These are phyloP conservation scores for Taiwanofungus camphoratus DNA, from an alignment of 1,284 basidiomycete genomes.

Conservation along the genomic window DNA sequence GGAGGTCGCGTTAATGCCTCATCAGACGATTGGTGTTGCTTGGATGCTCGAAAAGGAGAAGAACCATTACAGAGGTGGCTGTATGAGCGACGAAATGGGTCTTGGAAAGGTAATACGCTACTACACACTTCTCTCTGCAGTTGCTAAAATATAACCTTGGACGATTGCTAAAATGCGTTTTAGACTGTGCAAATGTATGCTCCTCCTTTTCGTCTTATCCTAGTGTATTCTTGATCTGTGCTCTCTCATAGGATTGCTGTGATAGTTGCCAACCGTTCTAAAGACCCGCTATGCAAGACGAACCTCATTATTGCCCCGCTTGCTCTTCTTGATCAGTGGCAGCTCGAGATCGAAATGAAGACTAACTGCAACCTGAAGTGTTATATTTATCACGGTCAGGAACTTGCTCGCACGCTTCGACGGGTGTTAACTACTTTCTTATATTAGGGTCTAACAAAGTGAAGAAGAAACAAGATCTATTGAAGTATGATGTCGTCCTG, in stretches of 20 bases:
- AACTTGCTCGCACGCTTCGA: background rate
- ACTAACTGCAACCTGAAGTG: conserved; percentile 48
- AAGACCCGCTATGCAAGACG: conserved; percentile 38
- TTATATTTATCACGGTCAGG: conserved; percentile 56
- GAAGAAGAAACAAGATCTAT: conserved; percentile 36
- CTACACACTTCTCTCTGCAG: background rate
- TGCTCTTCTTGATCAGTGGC: conserved; percentile 65
- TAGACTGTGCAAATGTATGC: conserved; percentile 57
- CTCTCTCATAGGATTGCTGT: conserved; percentile 40
- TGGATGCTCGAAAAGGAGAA: conserved; percentile 61
- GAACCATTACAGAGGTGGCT: conserved; percentile 47
- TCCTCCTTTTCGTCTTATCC: background rate
- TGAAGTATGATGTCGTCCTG: conserved; percentile 50
- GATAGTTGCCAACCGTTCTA: conserved; percentile 51
- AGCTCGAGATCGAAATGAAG: conserved; percentile 57
- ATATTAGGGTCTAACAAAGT: conserved; percentile 29
- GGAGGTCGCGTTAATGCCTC: conserved; percentile 55
- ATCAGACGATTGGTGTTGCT: conserved; percentile 70
- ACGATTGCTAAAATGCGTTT: too few species aligned
- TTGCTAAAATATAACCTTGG: too few species aligned
- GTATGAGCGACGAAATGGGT: conserved; percentile 79
- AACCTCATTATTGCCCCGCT: conserved; percentile 64
- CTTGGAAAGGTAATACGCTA: conserved; percentile 40
- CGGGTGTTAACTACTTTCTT: background rate
- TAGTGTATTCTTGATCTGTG: too few species aligned